Evolutionary conservation across 352 stramenopile genomes (phyloP).

Genomic region (Pythium utonaiense): DNA sequence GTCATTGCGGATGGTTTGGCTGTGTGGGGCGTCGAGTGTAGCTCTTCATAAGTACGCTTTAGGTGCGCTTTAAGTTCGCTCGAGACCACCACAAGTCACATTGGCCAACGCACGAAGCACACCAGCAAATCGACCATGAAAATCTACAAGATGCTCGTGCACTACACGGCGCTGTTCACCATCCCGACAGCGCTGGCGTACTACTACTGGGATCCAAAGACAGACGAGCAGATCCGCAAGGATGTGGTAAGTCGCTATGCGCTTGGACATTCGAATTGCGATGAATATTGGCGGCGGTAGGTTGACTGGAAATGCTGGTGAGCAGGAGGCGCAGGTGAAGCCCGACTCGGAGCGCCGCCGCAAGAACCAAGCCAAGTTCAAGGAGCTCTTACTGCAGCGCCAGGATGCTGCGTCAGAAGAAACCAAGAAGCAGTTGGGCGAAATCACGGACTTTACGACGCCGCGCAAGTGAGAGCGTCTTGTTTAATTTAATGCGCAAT

Average conservation of each 20-base stretch:
- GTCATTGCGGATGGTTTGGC: neutral
- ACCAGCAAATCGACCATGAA: conserved; percentile 43
- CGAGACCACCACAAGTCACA: neutral
- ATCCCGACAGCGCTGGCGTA: conserved; percentile 63
- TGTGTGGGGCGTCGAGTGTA: conserved; percentile 4
- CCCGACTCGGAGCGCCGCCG: conserved; percentile 51
- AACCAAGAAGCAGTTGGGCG: conserved; percentile 68
- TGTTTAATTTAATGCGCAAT: conserved; percentile 8
- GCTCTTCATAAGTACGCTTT: conserved; percentile 4
- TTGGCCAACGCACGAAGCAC: too few species aligned
- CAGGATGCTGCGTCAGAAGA: conserved; percentile 44
- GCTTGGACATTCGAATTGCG: neutral
- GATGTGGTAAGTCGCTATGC: conserved; percentile 51
- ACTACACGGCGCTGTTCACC: conserved; percentile 72
- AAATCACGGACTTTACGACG: conserved; percentile 67
- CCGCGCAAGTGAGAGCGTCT: conserved; percentile 11
- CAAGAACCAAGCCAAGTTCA: conserved; percentile 73
- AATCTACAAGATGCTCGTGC: conserved; percentile 79
- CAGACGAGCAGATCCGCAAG: conserved; percentile 72
- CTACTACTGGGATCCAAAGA: conserved; percentile 68
- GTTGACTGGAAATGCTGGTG: neutral
- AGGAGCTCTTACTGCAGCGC: conserved; percentile 61
- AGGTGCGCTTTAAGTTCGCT: conserved; percentile 14
- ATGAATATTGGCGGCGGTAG: neutral
- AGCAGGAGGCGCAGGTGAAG: conserved; percentile 66